These are phyloP conservation scores for Sarcomyxa edulis DNA, from an alignment of 768 basidiomycete species.

Conservation along the genomic window DNA sequence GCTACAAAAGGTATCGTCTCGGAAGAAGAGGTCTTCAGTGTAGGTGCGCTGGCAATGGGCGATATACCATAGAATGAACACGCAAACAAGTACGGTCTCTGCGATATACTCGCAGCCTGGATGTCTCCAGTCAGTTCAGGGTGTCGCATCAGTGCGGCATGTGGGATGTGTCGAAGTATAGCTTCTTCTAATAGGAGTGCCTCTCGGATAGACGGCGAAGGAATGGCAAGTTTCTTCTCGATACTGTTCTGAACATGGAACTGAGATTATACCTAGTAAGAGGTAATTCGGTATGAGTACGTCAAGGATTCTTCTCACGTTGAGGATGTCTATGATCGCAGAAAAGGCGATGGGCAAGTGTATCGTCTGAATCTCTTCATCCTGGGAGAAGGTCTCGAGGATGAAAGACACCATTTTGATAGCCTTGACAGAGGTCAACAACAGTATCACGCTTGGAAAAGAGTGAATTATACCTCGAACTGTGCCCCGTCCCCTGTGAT, in stretches of 20 bases:
- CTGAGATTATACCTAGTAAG: too few species aligned
- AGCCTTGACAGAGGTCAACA: slow-evolving; percentile 35
- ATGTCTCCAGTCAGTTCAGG: slow-evolving; percentile 37
- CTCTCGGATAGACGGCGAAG: slow-evolving; percentile 31
- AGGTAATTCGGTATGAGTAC: too few species aligned
- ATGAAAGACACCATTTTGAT: slow-evolving; percentile 69
- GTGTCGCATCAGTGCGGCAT: slow-evolving; percentile 43
- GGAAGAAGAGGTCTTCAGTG: slow-evolving; percentile 17
- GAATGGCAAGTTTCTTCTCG: too few species aligned
- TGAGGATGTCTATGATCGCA: slow-evolving; percentile 56
- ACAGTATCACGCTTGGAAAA: slow-evolving; percentile 3
- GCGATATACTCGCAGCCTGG: slow-evolving; percentile 21
- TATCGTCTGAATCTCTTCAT: slow-evolving; percentile 79
- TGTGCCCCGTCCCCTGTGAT: slow-evolving; percentile 36
- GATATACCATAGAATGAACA: slow-evolving; percentile 56
- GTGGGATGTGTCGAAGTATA: slow-evolving; percentile 46
- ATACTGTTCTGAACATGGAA: too few species aligned
- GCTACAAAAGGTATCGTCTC: slow-evolving; percentile 48
- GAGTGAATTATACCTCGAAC: slow-evolving; percentile 39
- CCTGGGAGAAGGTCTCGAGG: slow-evolving; percentile 66
- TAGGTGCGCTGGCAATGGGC: slow-evolving; percentile 13
- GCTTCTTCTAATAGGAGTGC: slow-evolving; percentile 47
- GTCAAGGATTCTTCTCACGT: slow-evolving; percentile 37
- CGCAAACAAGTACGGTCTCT: slow-evolving; percentile 50
- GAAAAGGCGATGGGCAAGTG: slow-evolving; percentile 80